phyloP scores from a whole-genome alignment of 2,329 filamentous ascomycete species.

The Huntiella omanensis region DNA sequence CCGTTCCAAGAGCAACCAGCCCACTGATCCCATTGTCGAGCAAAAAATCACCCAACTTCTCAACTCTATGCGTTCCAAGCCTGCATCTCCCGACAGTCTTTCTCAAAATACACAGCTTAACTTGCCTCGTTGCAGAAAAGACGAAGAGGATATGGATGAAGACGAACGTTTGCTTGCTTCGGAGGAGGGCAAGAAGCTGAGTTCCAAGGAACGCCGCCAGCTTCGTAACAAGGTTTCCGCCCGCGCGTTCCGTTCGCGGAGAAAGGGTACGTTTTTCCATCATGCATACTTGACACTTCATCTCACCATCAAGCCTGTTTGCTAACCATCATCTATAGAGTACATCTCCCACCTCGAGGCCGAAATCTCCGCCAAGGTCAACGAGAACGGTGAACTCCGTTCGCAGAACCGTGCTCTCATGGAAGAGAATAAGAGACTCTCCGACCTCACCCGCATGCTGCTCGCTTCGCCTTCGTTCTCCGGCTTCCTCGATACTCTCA shows the following conservation, averaged over 20 bases:
- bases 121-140: constrained; percentile 63
- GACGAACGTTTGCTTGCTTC: constrained; percentile 87
- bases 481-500: constrained; percentile 56
- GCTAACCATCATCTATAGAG: constrained; percentile 46
- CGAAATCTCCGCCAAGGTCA: constrained; percentile 68
- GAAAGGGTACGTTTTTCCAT: constrained; percentile 57
- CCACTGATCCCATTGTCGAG: constrained; percentile 55
- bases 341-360: constrained; percentile 89
- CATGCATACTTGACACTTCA: neutral
- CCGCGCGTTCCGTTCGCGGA: constrained; percentile 87
- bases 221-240: constrained; percentile 98
- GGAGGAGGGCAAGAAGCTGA: constrained; percentile 98
- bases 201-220: constrained; percentile 89
- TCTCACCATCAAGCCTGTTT: constrained; percentile 3
- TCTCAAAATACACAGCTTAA: constrained; percentile 27
- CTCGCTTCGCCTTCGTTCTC: constrained; percentile 67
- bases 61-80: constrained; percentile 74
- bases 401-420: constrained; percentile 62
- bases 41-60: constrained; percentile 87
- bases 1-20: constrained; percentile 31
- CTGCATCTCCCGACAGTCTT: constrained; percentile 26
- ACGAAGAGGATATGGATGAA: constrained; percentile 97
- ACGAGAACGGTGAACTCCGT: constrained; percentile 66
- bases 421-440: constrained; percentile 70
- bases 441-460: constrained; percentile 63